A percentile compares a stretch with the other conserved stretches of the same genome.
These are phyloP conservation scores for Martiniozyma asiatica DNA, from an alignment of 1,139 yeast genomes.

Conservation along the genomic window DNA sequence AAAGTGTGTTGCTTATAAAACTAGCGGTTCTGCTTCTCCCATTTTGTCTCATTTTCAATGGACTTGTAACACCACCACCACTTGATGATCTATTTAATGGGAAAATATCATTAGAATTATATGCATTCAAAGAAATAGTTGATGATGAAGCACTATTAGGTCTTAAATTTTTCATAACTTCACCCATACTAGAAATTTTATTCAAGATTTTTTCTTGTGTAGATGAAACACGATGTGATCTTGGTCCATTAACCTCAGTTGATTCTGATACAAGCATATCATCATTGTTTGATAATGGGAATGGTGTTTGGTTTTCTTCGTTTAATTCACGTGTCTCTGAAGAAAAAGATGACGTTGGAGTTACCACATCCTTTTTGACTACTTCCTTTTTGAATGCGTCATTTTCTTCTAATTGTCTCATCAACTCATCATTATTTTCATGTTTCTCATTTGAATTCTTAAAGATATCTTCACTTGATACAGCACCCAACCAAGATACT, in stretches of 20 bases:
- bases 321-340: neutral
- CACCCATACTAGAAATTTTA: slow-evolving; percentile 21
- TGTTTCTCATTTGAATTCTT: slow-evolving; percentile 5
- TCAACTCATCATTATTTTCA: slow-evolving; percentile 6
- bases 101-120: slow-evolving; percentile 7
- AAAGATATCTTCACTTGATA: slow-evolving; percentile 5
- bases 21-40: slow-evolving; percentile 22
- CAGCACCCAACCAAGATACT: slow-evolving; percentile 19
- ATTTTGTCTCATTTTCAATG: slow-evolving; percentile 1
- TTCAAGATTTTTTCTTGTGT: slow-evolving; percentile 18
- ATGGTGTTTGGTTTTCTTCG: slow-evolving; percentile 1
- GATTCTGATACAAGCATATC: too few species aligned
- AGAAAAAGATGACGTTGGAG: slow-evolving; percentile 5
- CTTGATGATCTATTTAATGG: neutral
- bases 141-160: slow-evolving; percentile 20
- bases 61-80: neutral
- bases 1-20: slow-evolving; percentile 17
- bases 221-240: slow-evolving; percentile 9
- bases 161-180: slow-evolving; percentile 22
- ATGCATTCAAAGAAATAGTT: slow-evolving; percentile 16
- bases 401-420: slow-evolving; percentile 18
- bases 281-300: slow-evolving; percentile 1
- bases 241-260: neutral
- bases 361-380: slow-evolving; percentile 1
- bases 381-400: slow-evolving; percentile 13